Evolutionary conservation across 2,329 filamentous ascomycete species (phyloP), one percentile per base, ranked within the genome.

Genomic region (Alternaria ventricosa): DNA sequence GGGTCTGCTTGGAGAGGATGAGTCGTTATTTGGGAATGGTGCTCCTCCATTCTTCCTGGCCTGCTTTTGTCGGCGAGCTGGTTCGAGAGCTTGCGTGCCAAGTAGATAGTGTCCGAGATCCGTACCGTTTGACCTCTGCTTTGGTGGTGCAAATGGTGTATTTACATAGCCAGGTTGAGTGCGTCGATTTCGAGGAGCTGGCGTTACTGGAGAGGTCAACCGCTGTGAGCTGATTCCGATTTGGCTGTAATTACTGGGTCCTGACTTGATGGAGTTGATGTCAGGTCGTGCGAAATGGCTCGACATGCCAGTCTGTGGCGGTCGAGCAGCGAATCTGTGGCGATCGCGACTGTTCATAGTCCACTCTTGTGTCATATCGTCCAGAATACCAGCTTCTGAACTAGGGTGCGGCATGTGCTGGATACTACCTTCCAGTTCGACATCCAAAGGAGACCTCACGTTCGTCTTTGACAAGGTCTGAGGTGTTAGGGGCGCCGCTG

Each of bases 91-190:
- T n/a, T 43, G 44, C 13, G 55, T 28, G 2, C 56, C 57, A 45
- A 51, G 61, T 61, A 71, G 64, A 8, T 64, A 60, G 20, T 71
- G 65, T 11, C 72, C 66, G 25, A 75, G 72, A 68, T 72, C 75
- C 9, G 55, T 63, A 13, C 72, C 68, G n/a, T 67, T 50, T 6
- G 45, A 45, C 11, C 50, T 30, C 44, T 55, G 61, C 23, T 70
- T 49, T 25, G 75, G 77, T 25, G 70, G 68, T 6, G 73, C 63
- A 55, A 78, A 80, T 3, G 77, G 71, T 44, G 72, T 77, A 49
- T 77, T 76, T 18, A 64, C 53, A 20, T 46, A 20, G 9, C 44
- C 9, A n/a, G 46, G 55, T 22, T 49, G 63, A 5, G 62, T 67
- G 3, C 33, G 47, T 23, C 58, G 57, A 11, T 9, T 56, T 10